phyloP scores from a whole-genome alignment of 2,329 filamentous ascomycete genomes.

The Ophiostoma tasmaniense region DNA sequence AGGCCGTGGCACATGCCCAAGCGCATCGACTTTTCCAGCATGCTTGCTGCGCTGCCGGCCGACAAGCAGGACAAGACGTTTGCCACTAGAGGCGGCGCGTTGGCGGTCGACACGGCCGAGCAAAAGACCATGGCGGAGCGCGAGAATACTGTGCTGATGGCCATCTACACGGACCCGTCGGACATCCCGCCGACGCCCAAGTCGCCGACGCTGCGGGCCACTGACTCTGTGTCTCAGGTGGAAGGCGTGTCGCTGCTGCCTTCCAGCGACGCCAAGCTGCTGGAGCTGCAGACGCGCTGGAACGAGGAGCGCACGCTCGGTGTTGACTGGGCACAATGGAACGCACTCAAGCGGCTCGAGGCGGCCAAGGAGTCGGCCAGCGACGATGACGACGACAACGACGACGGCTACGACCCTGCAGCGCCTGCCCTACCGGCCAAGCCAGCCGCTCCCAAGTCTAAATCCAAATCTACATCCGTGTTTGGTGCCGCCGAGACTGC shows the following conservation, averaged over 20 bases:
- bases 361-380: not conserved
- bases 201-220: conserved; percentile 33
- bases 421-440: not conserved
- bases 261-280: conserved; percentile 32
- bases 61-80: conserved; percentile 41
- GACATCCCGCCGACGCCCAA: conserved; percentile 51
- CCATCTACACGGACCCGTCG: conserved; percentile 44
- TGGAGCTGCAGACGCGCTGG: conserved; percentile 44
- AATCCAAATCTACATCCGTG: not conserved
- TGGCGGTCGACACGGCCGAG: conserved; percentile 45
- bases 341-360: conserved; percentile 16
- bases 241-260: conserved; percentile 28
- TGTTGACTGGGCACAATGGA: conserved; percentile 19
- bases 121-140: conserved; percentile 48
- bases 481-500: not conserved
- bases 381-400: conserved; percentile 8
- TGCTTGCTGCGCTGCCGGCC: conserved; percentile 34
- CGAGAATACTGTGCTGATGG: conserved; percentile 53
- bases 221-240: not conserved
- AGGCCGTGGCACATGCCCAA: conserved; percentile 44
- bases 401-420: conserved; percentile 8
- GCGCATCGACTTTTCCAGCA: conserved; percentile 34
- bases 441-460: too few species aligned
- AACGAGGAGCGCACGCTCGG: conserved; percentile 30
- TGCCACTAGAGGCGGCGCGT: conserved; percentile 45